A percentile compares a stretch with the other conserved stretches of the same genome.
These are phyloP conservation scores for Penicillium concentricum DNA, from an alignment of 2,329 filamentous ascomycete genomes.

Conservation along the genomic window DNA sequence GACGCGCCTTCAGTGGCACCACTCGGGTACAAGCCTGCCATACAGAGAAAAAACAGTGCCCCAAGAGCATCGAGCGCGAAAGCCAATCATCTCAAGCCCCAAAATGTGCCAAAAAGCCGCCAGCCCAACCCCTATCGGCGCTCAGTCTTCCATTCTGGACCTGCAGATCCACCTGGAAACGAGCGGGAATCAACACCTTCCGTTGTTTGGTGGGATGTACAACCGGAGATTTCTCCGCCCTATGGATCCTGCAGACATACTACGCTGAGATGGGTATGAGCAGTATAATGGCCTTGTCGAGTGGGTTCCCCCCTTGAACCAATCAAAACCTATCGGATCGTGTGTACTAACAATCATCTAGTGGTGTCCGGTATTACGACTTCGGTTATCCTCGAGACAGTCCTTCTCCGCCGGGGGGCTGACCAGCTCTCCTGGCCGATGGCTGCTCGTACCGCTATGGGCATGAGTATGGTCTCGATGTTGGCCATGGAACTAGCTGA, in stretches of 20 bases:
- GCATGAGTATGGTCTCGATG: conserved; percentile 62
- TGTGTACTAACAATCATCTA: conserved; percentile 21
- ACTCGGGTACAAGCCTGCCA: background rate
- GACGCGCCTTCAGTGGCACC: background rate
- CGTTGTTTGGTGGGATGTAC: conserved; percentile 58
- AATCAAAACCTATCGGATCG: background rate
- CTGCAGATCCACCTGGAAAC: conserved; percentile 45
- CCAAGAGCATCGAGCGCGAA: background rate
- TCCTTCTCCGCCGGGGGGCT: conserved; percentile 49
- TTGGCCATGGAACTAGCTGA: conserved; percentile 58
- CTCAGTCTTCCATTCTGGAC: conserved; percentile 35
- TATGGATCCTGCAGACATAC: conserved; percentile 56
- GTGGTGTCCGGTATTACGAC: conserved; percentile 55
- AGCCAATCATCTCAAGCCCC: background rate
- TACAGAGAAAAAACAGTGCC: background rate
- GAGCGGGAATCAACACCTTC: conserved; percentile 56
- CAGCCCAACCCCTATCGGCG: background rate
- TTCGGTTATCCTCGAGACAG: conserved; percentile 54
- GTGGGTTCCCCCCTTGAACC: conserved; percentile 32
- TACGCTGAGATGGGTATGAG: conserved; percentile 50
- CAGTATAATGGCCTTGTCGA: conserved; percentile 54
- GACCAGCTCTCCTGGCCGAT: conserved; percentile 50
- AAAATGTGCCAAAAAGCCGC: background rate
- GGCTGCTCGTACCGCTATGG: conserved; percentile 54
- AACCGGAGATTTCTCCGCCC: conserved; percentile 55